Evolutionary conservation across 2,329 filamentous ascomycete species (phyloP).

Genomic region (Madurella mycetomatis): DNA sequence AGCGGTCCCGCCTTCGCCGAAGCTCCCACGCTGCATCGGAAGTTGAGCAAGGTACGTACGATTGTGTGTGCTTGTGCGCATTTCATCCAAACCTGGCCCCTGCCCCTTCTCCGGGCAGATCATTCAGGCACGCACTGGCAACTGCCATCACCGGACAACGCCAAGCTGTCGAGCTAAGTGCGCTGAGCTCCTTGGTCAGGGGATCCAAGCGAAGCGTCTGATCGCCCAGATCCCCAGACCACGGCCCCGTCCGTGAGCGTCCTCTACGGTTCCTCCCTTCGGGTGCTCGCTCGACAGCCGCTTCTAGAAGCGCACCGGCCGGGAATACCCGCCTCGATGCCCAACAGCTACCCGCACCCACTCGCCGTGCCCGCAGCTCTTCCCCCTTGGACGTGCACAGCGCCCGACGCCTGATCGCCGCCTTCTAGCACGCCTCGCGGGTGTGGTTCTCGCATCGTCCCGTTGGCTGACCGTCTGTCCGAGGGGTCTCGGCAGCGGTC

Average conservation of each 20-base stretch:
- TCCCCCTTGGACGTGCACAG: constrained; percentile 1
- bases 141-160: not conserved
- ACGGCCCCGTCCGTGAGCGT: not conserved
- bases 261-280: not conserved
- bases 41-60: constrained; percentile 4
- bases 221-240: constrained; percentile 17
- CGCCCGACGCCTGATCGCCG: constrained; percentile 19
- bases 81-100: not conserved
- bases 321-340: not conserved
- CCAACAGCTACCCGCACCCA: not conserved
- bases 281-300: constrained; percentile 1
- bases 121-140: constrained; percentile 2
- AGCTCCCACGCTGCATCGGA: not conserved
- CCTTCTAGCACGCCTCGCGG: not conserved
- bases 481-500: not conserved
- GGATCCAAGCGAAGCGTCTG: constrained; percentile 25
- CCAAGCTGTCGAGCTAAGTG: not conserved
- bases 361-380: not conserved
- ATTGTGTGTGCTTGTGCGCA: constrained; percentile 4
- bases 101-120: not conserved
- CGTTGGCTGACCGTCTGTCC: too few species aligned
- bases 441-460: constrained; percentile 1
- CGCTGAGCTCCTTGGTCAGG: not conserved
- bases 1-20: not conserved
- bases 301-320: constrained; percentile 21